Base-by-base conservation (phyloP, 2,329 filamentous ascomycete genomes). In the Pseudopithomyces maydicus region DNA sequence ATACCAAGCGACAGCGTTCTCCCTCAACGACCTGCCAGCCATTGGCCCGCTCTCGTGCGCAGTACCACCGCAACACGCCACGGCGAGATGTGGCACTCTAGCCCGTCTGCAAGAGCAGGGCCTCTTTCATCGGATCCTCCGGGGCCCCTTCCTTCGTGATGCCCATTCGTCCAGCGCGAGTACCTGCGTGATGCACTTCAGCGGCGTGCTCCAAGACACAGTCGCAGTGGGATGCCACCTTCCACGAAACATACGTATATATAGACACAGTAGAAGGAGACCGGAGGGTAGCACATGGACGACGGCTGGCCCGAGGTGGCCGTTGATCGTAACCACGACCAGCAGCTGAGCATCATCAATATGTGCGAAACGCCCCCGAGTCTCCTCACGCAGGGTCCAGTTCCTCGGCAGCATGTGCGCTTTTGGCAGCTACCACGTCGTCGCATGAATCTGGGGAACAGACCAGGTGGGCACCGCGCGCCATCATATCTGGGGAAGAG, bases 341-440 rank as follows among this genome's bases (percentile, higher is more conserved):
- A 47, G 32, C 17, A 11, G 32, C 42, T 36, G 33, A 20, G 33
- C 17, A 50, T 35, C 22, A 33, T 48, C 22, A 33, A 48, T 45
- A 35, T 56, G 29, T 42, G 45, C 38, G 38, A 51, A 49, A 44
- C 57, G 54, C 49, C 48, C n/a, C 47, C 53, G 52, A 48, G 41
- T 35, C 50, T 32, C 45, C 46, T 44, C 19, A 15, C 26, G 38
- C 32, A 12, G 32, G n/a, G 45, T 33, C 15, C 33, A 19, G 20
- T 50, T 64, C 68, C 68, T 70, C 68, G 68, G 68, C 57, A 61
- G 60, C 67, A 70, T 67, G 67, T 70, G 68, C 65, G 20, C 32
- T 52, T 51, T 26, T 56, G 49, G 46, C 36, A 20, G 23, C 43
- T 29, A 33, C 38, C 11, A 29, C 29, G 52, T 11, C 29, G 17